phyloP scores from a whole-genome alignment of 306 rosid genomes.

The Bauhinia variegata region DNA sequence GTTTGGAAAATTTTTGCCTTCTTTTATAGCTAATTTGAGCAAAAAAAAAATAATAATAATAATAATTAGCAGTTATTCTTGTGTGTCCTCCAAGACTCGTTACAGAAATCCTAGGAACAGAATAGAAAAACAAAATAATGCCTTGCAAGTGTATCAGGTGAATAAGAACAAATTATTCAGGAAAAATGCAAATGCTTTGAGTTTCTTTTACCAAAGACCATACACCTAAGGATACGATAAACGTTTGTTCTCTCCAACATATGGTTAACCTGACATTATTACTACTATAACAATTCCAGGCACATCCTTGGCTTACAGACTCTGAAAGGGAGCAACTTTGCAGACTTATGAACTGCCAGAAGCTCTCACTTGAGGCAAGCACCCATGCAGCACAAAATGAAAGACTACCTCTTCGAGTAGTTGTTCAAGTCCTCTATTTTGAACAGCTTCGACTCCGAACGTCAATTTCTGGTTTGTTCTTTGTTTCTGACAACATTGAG shows the following conservation, averaged over 20 bases:
- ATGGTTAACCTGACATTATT: slow-evolving; percentile 18
- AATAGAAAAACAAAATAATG: slow-evolving; percentile 1
- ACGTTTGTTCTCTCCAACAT: background rate
- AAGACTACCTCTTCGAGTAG: slow-evolving; percentile 76
- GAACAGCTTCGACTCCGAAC: slow-evolving; percentile 90
- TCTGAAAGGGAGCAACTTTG: slow-evolving; percentile 85
- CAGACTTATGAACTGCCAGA: slow-evolving; percentile 81
- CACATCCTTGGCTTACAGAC: slow-evolving; percentile 88
- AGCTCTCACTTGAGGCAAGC: slow-evolving; percentile 82
- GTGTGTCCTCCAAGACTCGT: background rate
- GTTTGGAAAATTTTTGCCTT: slow-evolving; percentile 1
- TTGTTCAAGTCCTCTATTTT: slow-evolving; percentile 80
- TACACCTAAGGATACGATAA: background rate
- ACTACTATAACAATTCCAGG: slow-evolving; percentile 47
- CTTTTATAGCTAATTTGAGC: background rate
- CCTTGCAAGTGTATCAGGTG: slow-evolving; percentile 11
- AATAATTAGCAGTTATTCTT: background rate
- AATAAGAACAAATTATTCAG: slow-evolving; percentile 2
- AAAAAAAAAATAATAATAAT: too few species aligned
- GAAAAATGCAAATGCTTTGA: background rate
- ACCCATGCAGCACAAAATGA: slow-evolving; percentile 90
- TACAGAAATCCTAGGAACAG: background rate
- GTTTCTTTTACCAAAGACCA: background rate
- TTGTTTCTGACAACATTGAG: slow-evolving; percentile 71
- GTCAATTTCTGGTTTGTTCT: slow-evolving; percentile 84